phyloP scores from a whole-genome alignment of 768 basidiomycete species.

The Suillus fuscotomentosus region DNA sequence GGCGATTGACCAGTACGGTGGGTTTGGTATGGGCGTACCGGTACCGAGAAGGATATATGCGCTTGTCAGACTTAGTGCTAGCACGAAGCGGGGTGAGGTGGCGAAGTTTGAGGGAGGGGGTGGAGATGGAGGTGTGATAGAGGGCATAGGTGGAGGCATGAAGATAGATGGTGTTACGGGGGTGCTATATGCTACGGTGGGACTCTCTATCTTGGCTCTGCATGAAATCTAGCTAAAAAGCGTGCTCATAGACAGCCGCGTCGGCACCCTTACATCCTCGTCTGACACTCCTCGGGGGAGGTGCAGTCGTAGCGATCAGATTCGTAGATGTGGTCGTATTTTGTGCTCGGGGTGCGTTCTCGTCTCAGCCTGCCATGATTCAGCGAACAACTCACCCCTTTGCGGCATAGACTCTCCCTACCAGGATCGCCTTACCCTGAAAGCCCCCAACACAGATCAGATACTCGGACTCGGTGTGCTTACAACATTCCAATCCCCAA shows the following conservation, averaged over 20 bases:
- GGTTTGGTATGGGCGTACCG: slow-evolving; percentile 35
- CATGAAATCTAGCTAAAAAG: neutral
- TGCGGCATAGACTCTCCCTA: slow-evolving; percentile 58
- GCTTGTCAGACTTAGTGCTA: slow-evolving; percentile 45
- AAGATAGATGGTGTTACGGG: slow-evolving; percentile 47
- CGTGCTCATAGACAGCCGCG: slow-evolving; percentile 49
- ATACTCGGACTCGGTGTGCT: slow-evolving; percentile 69
- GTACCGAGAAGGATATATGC: slow-evolving; percentile 64
- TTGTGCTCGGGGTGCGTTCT: slow-evolving; percentile 56
- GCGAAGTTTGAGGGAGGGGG: slow-evolving; percentile 25
- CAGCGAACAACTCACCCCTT: neutral
- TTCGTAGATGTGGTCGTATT: slow-evolving; percentile 79
- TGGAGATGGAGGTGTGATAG: slow-evolving; percentile 8
- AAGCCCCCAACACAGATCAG: slow-evolving; percentile 57
- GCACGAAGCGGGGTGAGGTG: slow-evolving; percentile 17
- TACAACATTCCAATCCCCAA: slow-evolving; percentile 18
- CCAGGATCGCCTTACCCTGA: slow-evolving; percentile 70
- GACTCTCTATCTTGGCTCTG: neutral
- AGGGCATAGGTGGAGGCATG: slow-evolving; percentile 35
- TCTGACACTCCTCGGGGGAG: slow-evolving; percentile 59
- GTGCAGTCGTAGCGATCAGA: slow-evolving; percentile 58
- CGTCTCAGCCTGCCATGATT: neutral
- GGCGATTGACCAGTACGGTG: slow-evolving; percentile 32
- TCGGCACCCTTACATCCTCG: slow-evolving; percentile 74
- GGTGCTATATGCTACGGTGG: slow-evolving; percentile 77